Base-by-base conservation (phyloP, 106 monocot genomes). In the Vanilla planifolia region DNA sequence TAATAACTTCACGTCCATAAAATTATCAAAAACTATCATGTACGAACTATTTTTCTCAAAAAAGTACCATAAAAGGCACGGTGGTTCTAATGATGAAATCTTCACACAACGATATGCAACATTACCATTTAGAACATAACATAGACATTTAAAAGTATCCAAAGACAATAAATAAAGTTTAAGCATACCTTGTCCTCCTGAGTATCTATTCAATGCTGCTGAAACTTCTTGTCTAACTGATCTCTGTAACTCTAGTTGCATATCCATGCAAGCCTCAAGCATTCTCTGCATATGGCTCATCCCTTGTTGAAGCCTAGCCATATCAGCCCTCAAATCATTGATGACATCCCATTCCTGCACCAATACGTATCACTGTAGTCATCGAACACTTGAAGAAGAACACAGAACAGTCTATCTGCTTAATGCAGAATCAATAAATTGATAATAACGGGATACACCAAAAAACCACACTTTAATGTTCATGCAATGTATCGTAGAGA, bases 191-290 rank as follows among this genome's bases (percentile, higher is more conserved):
- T 78, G 60, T 46, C 61, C 70, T 33, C 71, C 61, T 33, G 51
- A 24, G 40, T 71, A 85, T n/a, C 79, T 79, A 72, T 82, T 91
- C 47, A 91, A 75, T 48, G 90, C 90, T 42, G 85, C 82, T 27
- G 90, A 85, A 48, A 91, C 85, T 79, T 91, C 90, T 48, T 91
- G 90, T 66, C 77, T 73, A 24, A 91, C 79, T n/a, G 85, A 71
- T n/a, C 90, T 78, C 55, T 85, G 85, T 62, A 91, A 69, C 65
- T 91, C 90, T 26, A 85, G 51, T 55, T 91, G 90, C 90, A 91
- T 91, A 60, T 91, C 85, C 82, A 91, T 79, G 73, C 90, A 91
- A 33, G 90, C 79, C 71, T 91, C 90, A 19, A 91, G 40, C 82
- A 91, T 82, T 59, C 77, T 82, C 46, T 91, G 90, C 82, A 91